Evolutionary conservation across 257 asterid genomes (phyloP).

Genomic region (Lycium ferocissimum): DNA sequence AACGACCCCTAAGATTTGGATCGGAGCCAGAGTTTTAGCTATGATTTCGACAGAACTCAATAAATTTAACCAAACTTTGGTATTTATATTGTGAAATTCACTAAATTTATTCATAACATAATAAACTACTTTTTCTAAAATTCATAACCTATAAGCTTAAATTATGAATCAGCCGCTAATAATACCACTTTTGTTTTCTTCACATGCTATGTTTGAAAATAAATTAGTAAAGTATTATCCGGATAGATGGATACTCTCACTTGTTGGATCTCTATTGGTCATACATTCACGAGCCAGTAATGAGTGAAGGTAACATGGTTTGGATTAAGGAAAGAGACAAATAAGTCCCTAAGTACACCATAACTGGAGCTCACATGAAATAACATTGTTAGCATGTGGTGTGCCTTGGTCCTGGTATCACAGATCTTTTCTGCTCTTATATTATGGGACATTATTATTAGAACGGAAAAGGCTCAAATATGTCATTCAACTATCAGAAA

Average conservation of each 20-base stretch:
- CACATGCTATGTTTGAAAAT: neutral
- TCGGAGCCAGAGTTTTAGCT: neutral
- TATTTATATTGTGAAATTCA: neutral
- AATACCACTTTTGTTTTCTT: neutral
- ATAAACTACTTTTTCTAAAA: too few relatives aligned
- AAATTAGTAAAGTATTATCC: neutral
- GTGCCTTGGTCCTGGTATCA: slow-evolving; percentile 40
- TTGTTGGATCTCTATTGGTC: slow-evolving; percentile 24
- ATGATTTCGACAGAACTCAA: neutral
- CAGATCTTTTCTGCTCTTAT: neutral
- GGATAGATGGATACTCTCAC: neutral
- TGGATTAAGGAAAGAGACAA: slow-evolving; percentile 44
- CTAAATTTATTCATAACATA: too few relatives aligned
- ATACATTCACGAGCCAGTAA: slow-evolving; percentile 15
- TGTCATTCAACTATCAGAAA: too few relatives aligned
- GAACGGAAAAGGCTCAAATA: neutral
- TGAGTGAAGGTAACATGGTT: slow-evolving; percentile 39
- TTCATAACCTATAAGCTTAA: too few relatives aligned
- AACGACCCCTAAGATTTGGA: neutral
- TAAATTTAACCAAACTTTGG: neutral
- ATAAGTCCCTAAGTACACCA: slow-evolving; percentile 30
- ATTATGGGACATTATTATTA: neutral
- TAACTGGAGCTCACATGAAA: slow-evolving; percentile 52
- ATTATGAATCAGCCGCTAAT: too few relatives aligned
- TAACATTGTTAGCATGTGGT: slow-evolving; percentile 51